Conservation (phyloP, 768 basidiomycete genomes). For the Lentinula aciculospora region DNA sequence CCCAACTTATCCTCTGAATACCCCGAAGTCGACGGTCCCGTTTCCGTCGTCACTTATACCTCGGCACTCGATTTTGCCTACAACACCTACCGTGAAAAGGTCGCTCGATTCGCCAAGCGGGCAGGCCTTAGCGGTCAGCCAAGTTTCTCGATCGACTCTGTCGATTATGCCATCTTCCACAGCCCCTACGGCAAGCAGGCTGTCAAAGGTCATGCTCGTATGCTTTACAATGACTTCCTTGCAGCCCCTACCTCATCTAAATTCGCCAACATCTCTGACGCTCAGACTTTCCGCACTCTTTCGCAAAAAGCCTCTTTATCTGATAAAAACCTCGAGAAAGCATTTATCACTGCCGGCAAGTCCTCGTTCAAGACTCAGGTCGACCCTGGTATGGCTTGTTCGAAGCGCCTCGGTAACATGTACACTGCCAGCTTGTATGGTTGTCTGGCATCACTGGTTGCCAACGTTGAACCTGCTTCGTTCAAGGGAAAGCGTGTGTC, state of each 20-base stretch:
- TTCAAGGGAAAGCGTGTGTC: slow-evolving; percentile 81
- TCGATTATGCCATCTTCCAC: slow-evolving; percentile 96
- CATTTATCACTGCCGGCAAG: slow-evolving; percentile 80
- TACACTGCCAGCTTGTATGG: slow-evolving; percentile 97
- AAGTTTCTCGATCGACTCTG: slow-evolving; percentile 67
- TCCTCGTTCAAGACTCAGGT: slow-evolving; percentile 69
- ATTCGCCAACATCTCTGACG: slow-evolving; percentile 65
- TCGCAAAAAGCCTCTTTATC: slow-evolving; percentile 71
- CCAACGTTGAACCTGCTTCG: slow-evolving; percentile 62
- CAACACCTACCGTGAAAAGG: slow-evolving; percentile 76
- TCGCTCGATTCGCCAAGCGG: slow-evolving; percentile 56
- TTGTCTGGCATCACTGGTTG: slow-evolving; percentile 83
- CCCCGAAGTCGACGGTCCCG: slow-evolving; percentile 95
- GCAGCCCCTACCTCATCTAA: slow-evolving; percentile 61
- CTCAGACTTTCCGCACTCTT: slow-evolving; percentile 63
- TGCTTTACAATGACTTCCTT: slow-evolving; percentile 92
- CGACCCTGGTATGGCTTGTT: slow-evolving; percentile 79
- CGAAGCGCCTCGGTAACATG: slow-evolving; percentile 94
- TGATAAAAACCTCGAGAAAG: slow-evolving; percentile 96
- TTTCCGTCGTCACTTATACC: slow-evolving; percentile 93
- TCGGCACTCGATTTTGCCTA: slow-evolving; percentile 91
- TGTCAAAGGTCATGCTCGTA: slow-evolving; percentile 91
- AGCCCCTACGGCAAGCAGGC: slow-evolving; percentile 98
- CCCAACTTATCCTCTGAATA: slow-evolving; percentile 93
- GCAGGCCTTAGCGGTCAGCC: slow-evolving; percentile 35